Evolutionary conservation across 1,284 basidiomycete genomes (phyloP), one percentile per base, ranked within the genome.

Genomic region (Ganoderma leucocontextum): DNA sequence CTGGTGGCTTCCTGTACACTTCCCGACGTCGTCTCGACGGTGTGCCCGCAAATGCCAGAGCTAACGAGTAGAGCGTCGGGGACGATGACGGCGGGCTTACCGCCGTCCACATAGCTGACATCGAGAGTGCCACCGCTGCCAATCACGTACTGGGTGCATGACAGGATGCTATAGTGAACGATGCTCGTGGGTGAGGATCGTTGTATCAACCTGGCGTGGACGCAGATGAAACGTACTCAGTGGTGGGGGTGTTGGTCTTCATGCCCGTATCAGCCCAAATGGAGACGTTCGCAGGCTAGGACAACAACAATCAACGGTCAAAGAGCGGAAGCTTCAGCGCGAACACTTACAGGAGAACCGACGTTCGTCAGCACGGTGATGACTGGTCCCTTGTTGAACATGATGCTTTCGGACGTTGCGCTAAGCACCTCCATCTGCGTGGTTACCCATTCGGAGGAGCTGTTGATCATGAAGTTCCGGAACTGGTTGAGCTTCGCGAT

Each of bases 361-460:
- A 94, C 89, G 79, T 93, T 95, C 22, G 93, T 95, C 73, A 94
- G 74, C 39, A 94, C 82, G 15, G 88, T 85, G 63, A 95, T 80
- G 7, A 94, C 83, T 29, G 86, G 82, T 12, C 93, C 94, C 77
- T 94, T 95, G 77, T 88, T 85, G 71, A 95, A 84, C 6, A 89
- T 91, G 22, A 95, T 82, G 59, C 90, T 89, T 69, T 87, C 80
- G 13, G 82, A 75, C 44, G 87, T 87, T n/a, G 82, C 78, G 17
- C 86, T 83, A 29, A 95, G 79, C 36, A 95, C 85, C 70, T 88
- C 77, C 39, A 87, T 84, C 44, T 83, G 80, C 60, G 88, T 84
- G 41, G 86, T 83, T 9, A 88, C 78, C 89, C 92, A 95, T 66
- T 85, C 82, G 8, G 87, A 86, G 35, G 81, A 83, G 60, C 65